Conservation (phyloP, 352 stramenopile species). For the Phytophthora pini region DNA sequence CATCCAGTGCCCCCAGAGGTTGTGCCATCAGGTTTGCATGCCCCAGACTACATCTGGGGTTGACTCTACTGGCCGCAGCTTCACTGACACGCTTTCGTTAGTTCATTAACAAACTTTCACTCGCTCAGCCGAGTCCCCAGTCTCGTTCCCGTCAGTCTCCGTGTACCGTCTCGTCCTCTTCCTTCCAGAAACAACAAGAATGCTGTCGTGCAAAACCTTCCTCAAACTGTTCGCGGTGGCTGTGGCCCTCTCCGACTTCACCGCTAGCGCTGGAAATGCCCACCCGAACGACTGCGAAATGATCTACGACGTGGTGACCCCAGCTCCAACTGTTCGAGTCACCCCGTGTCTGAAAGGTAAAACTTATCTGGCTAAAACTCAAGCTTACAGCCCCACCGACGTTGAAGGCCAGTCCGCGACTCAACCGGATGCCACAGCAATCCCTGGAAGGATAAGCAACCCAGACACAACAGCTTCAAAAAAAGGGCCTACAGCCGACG, state of each 20-base stretch:
- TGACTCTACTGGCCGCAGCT: not conserved
- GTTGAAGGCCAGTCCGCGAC: slow-evolving; percentile 6
- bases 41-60: not conserved
- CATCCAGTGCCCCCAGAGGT: slow-evolving; percentile 2
- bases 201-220: slow-evolving; percentile 38
- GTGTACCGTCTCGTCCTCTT: slow-evolving; percentile 16
- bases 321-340: slow-evolving; percentile 8
- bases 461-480: too few relatives aligned
- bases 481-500: too few relatives aligned
- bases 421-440: not conserved
- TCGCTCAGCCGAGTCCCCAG: slow-evolving; percentile 30
- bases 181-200: slow-evolving; percentile 22
- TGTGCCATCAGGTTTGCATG: slow-evolving; percentile 4
- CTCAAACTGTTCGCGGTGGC: slow-evolving; percentile 27
- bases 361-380: not conserved
- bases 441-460: too few relatives aligned
- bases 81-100: not conserved
- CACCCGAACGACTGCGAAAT: slow-evolving; percentile 24
- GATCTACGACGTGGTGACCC: slow-evolving; percentile 18
- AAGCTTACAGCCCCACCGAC: not conserved
- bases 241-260: slow-evolving; percentile 26
- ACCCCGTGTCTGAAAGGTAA: slow-evolving; percentile 1
- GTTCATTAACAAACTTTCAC: slow-evolving; percentile 33
- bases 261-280: slow-evolving; percentile 1
- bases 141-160: slow-evolving; percentile 11